A percentile compares a stretch with the other conserved stretches of the same genome.
Evolutionary conservation across 1,139 yeast genomes (phyloP).

Genomic region (Taiozyma sp.): DNA sequence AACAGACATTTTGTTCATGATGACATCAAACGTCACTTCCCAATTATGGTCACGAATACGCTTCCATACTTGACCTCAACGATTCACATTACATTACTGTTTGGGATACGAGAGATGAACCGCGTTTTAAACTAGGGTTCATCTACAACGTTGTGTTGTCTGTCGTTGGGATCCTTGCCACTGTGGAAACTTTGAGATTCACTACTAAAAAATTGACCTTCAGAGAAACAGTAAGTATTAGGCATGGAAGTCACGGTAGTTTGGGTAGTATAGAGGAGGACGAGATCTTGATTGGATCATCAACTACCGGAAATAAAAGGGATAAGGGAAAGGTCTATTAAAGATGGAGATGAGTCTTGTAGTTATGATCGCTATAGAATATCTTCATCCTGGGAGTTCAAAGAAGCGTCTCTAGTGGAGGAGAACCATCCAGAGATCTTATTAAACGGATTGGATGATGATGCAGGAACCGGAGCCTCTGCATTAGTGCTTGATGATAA

Average conservation of each 20-base stretch:
- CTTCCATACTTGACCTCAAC: slow-evolving; percentile 34
- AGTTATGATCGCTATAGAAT: neutral
- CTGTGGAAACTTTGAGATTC: slow-evolving; percentile 3
- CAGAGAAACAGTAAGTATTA: neutral
- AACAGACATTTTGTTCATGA: slow-evolving; percentile 40
- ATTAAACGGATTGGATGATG: neutral
- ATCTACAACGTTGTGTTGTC: slow-evolving; percentile 43
- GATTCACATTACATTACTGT: slow-evolving; percentile 37
- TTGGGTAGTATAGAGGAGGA: slow-evolving; percentile 1
- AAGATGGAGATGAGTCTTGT: neutral
- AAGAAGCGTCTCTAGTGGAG: neutral
- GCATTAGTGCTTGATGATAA: neutral
- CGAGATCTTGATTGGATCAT: neutral
- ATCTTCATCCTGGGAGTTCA: neutral
- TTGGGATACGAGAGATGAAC: slow-evolving; percentile 45
- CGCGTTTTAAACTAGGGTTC: slow-evolving; percentile 43
- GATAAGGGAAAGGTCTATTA: neutral
- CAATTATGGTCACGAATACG: slow-evolving; percentile 46
- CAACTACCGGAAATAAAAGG: neutral
- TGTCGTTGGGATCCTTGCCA: slow-evolving; percentile 31
- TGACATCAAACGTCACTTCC: slow-evolving; percentile 46
- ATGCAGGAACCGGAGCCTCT: neutral
- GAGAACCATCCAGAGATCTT: neutral
- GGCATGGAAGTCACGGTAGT: slow-evolving; percentile 5
- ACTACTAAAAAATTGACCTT: neutral